A percentile compares a stretch with the other conserved stretches of the same genome.
Evolutionary conservation across 2,329 filamentous ascomycete species (phyloP).

Genomic region (Lachnellula arida): DNA sequence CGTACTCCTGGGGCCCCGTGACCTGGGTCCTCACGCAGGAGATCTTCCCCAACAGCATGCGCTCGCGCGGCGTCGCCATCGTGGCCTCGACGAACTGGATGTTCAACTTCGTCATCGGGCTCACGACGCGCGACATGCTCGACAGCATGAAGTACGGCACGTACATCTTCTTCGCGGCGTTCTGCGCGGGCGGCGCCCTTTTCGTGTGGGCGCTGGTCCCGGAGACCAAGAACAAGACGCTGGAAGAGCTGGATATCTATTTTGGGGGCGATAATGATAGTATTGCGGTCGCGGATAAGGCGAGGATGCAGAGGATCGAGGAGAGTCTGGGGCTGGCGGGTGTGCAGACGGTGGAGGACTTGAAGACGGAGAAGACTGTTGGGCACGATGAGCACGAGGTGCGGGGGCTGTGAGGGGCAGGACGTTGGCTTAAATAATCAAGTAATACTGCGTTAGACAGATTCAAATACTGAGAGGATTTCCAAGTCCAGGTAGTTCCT

Average conservation of each 20-base stretch:
- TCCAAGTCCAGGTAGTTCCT: too few relatives aligned
- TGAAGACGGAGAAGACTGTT: neutral
- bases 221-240: constrained; percentile 50
- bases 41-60: constrained; percentile 36
- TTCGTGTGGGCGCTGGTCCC: constrained; percentile 49
- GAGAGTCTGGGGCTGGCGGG: constrained; percentile 22
- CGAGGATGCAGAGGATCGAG: constrained; percentile 24
- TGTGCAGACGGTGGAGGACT: constrained; percentile 27
- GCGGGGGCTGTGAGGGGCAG: neutral
- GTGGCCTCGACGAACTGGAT: constrained; percentile 41
- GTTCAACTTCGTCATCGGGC: constrained; percentile 44
- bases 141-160: constrained; percentile 43
- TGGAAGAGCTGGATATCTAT: constrained; percentile 51
- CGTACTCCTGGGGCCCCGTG: constrained; percentile 32
- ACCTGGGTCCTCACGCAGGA: constrained; percentile 36
- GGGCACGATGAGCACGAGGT: neutral
- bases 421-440: too few relatives aligned
- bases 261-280: constrained; percentile 23
- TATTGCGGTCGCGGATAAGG: constrained; percentile 34
- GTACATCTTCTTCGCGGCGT: constrained; percentile 52
- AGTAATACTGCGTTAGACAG: too few relatives aligned
- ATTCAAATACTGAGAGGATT: too few relatives aligned
- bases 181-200: constrained; percentile 41
- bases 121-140: constrained; percentile 42
- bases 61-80: constrained; percentile 39